Evolutionary conservation across 179 eudicot genomes (phyloP), one percentile per base, ranked within the genome.

Genomic region (Amaranthus tricolor): DNA sequence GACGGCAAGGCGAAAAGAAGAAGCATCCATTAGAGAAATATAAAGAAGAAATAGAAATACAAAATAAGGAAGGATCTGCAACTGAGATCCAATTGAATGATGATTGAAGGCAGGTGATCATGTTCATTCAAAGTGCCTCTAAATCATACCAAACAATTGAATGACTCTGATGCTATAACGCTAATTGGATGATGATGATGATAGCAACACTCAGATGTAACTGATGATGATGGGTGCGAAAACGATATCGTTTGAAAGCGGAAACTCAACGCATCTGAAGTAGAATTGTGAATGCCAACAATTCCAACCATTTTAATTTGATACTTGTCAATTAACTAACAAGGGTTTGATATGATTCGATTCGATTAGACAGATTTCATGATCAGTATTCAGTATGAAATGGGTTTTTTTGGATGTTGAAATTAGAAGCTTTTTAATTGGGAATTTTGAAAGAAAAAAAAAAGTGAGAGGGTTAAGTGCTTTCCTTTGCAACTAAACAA

Each of bases 1-100:
- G 51, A 92, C 88, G 55, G 98, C 94, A 2, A 97, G 98, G 56
- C 97, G 95, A 83, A 89, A 86, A 40, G 84, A 67, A 74, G 92
- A 84, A 44, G 88, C 81, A 85, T 91, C 94, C 97, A 91, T 91
- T 14, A 66, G 73, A 58, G 70, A 74, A 66, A 70, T n/a, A 49
- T 3, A 10, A 62, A 52, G 62, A 74, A 53, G 62, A 48, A 62
- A 11, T 71, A 75, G 79, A 70, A 72, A 72, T 20, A 45, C 17
- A 53, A 6, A 62, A 12, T 49, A 73, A 78, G 71, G 86, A 72
- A 74, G 88, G 88, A 84, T 80, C 91, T 75, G 89, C 81, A 51
- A 56, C 63, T 72, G 86, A 88, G 94, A 89, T 87, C 88, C 83
- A 60, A 81, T 45, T 45, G 51, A 74, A 67, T 80, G 75, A 7